These are phyloP conservation scores for Ceratobasidium sp. DNA, from an alignment of 1,284 basidiomycete genomes.

Conservation along the genomic window DNA sequence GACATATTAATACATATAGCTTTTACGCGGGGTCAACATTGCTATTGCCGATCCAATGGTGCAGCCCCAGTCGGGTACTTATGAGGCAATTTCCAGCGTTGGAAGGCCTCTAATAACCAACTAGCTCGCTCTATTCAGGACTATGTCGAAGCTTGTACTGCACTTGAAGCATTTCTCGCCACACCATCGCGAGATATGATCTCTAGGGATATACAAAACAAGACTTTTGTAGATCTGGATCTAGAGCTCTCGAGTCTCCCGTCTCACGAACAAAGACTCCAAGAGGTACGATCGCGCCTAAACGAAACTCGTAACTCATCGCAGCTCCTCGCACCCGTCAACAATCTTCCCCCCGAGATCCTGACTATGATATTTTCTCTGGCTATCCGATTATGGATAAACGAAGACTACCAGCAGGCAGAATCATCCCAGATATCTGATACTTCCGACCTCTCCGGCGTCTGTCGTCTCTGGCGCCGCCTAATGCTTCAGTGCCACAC, in stretches of 20 bases:
- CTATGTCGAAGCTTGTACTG: background rate
- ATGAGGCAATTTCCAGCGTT: background rate
- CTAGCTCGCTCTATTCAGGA: background rate
- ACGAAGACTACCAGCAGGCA: background rate
- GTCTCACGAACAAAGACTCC: background rate
- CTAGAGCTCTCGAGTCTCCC: background rate
- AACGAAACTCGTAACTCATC: background rate
- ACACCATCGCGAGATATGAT: background rate
- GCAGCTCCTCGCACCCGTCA: background rate
- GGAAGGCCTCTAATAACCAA: background rate
- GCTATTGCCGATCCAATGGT: background rate
- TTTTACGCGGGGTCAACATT: too few species aligned
- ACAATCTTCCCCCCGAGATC: background rate
- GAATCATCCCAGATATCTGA: too few species aligned
- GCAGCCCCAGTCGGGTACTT: background rate
- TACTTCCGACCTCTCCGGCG: background rate
- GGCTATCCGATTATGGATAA: background rate
- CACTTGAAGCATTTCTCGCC: background rate
- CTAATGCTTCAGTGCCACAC: background rate
- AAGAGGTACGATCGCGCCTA: background rate
- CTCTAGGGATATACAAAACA: background rate
- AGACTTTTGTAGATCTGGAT: background rate
- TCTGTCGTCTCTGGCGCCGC: slow-evolving; percentile 10
- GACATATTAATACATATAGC: too few species aligned
- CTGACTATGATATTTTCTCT: background rate